Base-by-base conservation (phyloP, 2,329 filamentous ascomycete genomes). In the Cladophialophora immunda region DNA sequence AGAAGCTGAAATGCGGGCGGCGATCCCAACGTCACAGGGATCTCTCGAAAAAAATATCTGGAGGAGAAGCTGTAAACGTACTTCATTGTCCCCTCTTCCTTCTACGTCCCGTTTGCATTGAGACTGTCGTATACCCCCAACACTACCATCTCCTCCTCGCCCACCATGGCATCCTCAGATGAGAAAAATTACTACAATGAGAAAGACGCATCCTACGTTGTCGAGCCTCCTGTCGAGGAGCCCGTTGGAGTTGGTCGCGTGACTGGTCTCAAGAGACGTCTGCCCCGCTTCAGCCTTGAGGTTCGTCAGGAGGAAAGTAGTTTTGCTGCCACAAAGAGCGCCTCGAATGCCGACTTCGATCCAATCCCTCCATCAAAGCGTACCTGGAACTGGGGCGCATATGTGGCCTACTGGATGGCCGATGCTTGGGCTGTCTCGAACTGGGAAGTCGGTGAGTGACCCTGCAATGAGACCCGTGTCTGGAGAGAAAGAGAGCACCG, bases 351-450 rank as follows among this genome's bases (percentile, higher is more conserved):
- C 60, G 71, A 72, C 57, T 68, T 70, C 34, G 71, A 72, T 45
- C 78, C 81, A 11, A 74, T 81, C 8, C 76, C 76, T 63, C 70
- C 79, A 30, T 71, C 76, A 29, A 77, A 83, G 68, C 73, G 80
- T 11, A 82, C 79, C 32, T 83, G 80, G 80, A 77, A 75, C 17
- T 71, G 74, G 41, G 72, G 74, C 66, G 81, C 80, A 0, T 83
- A 82, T 68, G 71, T 80, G 5, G 75, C 75, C 5, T 82, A 81
- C 66, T 82, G 81, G 81, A 81, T 82, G 70, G 79, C 79, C 50
- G 77, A 79, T 36, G 68, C 68, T 27, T 70, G 68, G 68, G 68
- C 68, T 8, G 70, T 70, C 22, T 66, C 64, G 2, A 70, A 69
- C 41, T 72, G 70, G 70, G 68, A 70, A 68, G 68, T 70, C 30